Evolutionary conservation across 192 early-diverging fungal species (phyloP), one percentile per base, ranked within the genome.

Genomic region (Coemansia sp.): DNA sequence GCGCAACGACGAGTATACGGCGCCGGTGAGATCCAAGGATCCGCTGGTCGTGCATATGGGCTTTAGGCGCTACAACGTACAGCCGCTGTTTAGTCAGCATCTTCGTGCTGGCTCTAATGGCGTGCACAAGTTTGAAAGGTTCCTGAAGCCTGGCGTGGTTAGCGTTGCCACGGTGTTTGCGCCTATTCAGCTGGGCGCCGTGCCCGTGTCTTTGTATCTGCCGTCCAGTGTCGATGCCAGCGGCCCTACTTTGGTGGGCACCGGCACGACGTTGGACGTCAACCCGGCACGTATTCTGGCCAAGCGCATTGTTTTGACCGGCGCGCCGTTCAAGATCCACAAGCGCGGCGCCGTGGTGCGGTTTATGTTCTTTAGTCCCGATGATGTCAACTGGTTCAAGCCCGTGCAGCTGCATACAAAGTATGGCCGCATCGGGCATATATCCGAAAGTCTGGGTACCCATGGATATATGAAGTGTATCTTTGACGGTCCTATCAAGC

Each of bases 391-490:
- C 67, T 99, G 94, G 89, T 99, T 98, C 85, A 96, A 95, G 80
- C 96, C 97, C 34, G 88, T 99, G 8, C 95, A 98, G 77, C 78
- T 99, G 52, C 79, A 86, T 36, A 96, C 96, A 12, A 99, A 99
- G 81, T 75, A 89, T 39, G 96, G 97, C 34, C 91, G 94, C 58
- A 88, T 84, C 20, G 97, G 97, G 14, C 96, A 98, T 76, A 97
- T 99, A 65, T 79, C 81, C 39, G 97, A 98, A 71, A 92, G 92
- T 53, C 78, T 99, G 36, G 97, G 97, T 64, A 99, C 95, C 4
- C 96, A 98, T 72, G 97, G 97, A 20, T 96, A 98, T 79, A 96
- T 95, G 93, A 96, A 96, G 84, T 94, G 93, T 72, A 75, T 91
- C 55, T 95, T 97, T 85, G 93, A 98, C 72, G 91, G 93, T 37